These are phyloP conservation scores for Fraxinus pennsylvanica DNA, from an alignment of 257 asterid species.

Conservation along the genomic window DNA sequence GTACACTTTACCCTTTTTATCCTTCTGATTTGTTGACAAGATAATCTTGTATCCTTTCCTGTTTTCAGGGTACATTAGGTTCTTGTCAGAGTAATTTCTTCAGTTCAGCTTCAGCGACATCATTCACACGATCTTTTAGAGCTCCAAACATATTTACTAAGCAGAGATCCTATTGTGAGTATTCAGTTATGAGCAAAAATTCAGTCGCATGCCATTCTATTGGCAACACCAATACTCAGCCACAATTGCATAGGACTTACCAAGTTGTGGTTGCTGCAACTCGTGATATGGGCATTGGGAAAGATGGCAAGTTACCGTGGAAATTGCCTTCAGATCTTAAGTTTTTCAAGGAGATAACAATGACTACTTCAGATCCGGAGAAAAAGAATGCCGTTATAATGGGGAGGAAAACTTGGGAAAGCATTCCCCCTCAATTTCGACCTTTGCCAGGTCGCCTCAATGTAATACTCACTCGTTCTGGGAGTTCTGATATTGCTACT, in stretches of 20 bases:
- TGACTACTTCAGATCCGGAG: slow-evolving; percentile 54
- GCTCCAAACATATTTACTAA: slow-evolving; percentile 17
- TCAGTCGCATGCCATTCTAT: slow-evolving; percentile 38
- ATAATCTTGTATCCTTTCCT: slow-evolving; percentile 13
- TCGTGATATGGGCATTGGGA: slow-evolving; percentile 85
- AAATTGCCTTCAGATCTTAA: slow-evolving; percentile 82
- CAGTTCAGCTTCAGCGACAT: slow-evolving; percentile 21
- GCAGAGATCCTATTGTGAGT: slow-evolving; percentile 32
- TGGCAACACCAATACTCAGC: slow-evolving; percentile 33
- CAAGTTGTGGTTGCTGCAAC: slow-evolving; percentile 98
- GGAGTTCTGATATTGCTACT: slow-evolving; percentile 48
- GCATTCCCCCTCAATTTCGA: slow-evolving; percentile 73
- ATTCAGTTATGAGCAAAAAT: slow-evolving; percentile 53
- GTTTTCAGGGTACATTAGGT: slow-evolving; percentile 46
- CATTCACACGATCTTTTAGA: slow-evolving; percentile 27
- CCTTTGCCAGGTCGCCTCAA: slow-evolving; percentile 95
- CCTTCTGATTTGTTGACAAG: slow-evolving; percentile 12
- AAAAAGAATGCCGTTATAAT: slow-evolving; percentile 89
- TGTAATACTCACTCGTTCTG: slow-evolving; percentile 81
- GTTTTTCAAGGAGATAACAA: slow-evolving; percentile 79
- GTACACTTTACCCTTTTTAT: not conserved
- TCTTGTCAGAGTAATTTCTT: slow-evolving; percentile 26
- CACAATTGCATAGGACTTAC: slow-evolving; percentile 53
- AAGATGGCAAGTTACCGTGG: slow-evolving; percentile 90
- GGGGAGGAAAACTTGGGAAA: slow-evolving; percentile 99